Base-by-base conservation (phyloP, 2,329 filamentous ascomycete species). In the Trichoderma simmonsii region DNA sequence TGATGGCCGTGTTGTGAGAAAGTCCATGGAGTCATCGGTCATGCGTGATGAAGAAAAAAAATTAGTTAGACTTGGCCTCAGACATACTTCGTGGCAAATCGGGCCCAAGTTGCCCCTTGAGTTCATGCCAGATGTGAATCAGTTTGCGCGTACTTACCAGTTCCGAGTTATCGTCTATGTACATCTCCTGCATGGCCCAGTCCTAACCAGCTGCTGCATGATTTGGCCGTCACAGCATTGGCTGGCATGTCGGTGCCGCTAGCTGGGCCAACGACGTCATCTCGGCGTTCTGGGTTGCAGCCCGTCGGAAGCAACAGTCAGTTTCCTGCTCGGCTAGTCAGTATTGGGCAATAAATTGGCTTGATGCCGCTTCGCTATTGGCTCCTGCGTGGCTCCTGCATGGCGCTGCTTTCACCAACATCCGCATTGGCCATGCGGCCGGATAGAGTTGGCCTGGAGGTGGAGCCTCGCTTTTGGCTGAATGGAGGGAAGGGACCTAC, bases 391-490 rank as follows among this genome's bases (percentile, higher is more conserved):
- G 34, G 65, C 51, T 34, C 32, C 64, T 48, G 26, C 32, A 48
- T 60, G 54, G 65, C 36, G 54, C 34, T 28, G 48, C n/a, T 24
- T 68, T 59, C 56, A 48, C 65, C 43, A 48, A 68, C 54, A 68
- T 68, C 56, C 65, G 65, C 65, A 68, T 48, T 60, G 65, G 65
- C 65, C 65, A 68, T 68, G 65, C 65, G 32, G 65, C 54, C 56
- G 65, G 65, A 69, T 69, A 69, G 66, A 69, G 66, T 69, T 69
- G 66, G 57, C 39, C 26, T 69, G 57, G 66, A 69, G 57, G 66
- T 69, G 66, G 66, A 11, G 66, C 57, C 43, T 32, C 32, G 56
- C 28, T 69, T 69, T 61, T 69, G 66, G 66, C 66, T 69, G 66
- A 69, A 69, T 69, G 66, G 56, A 60, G 66, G 56, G 39, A 54